A percentile compares a stretch with the other conserved stretches of the same genome.
These are phyloP conservation scores for Thelonectria discophora DNA, from an alignment of 2,329 filamentous ascomycete genomes.

Conservation along the genomic window DNA sequence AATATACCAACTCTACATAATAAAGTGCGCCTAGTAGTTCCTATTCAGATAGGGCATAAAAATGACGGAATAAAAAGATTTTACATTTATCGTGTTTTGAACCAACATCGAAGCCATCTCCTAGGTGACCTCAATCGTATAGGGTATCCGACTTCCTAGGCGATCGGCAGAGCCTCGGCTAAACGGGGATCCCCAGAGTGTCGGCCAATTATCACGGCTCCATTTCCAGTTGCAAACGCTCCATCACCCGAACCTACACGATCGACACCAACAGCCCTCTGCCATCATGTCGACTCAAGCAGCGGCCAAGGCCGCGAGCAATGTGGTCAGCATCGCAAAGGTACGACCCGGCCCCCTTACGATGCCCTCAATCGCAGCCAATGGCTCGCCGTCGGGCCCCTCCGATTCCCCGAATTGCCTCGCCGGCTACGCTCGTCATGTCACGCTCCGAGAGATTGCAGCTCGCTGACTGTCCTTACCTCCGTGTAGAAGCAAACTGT, in stretches of 20 bases:
- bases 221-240: slow-evolving; percentile 44
- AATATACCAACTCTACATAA: no score
- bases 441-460: slow-evolving; percentile 4
- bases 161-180: slow-evolving; percentile 41
- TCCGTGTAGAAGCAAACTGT: slow-evolving; percentile 88
- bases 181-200: slow-evolving; percentile 27
- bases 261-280: slow-evolving; percentile 33
- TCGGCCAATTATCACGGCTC: slow-evolving; percentile 41
- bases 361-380: slow-evolving; percentile 31
- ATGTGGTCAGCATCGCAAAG: slow-evolving; percentile 66
- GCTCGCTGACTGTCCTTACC: slow-evolving; percentile 28
- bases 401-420: slow-evolving; percentile 31
- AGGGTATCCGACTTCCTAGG: slow-evolving; percentile 28
- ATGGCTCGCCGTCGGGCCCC: slow-evolving; percentile 23
- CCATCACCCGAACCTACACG: slow-evolving; percentile 41
- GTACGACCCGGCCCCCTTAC: slow-evolving; percentile 51
- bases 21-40: no score
- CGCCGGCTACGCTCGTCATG: slow-evolving; percentile 15
- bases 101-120: no score
- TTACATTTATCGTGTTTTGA: no score
- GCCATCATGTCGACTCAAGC: slow-evolving; percentile 69
- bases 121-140: slow-evolving; percentile 6
- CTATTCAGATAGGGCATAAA: no score
- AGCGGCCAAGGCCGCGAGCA: slow-evolving; percentile 63
- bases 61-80: no score